Percentiles rank a stretch among this genome's conserved stretches.
These are phyloP conservation scores for Crithidia brevicula DNA, from an alignment of 208 protist genomes.

Conservation along the genomic window DNA sequence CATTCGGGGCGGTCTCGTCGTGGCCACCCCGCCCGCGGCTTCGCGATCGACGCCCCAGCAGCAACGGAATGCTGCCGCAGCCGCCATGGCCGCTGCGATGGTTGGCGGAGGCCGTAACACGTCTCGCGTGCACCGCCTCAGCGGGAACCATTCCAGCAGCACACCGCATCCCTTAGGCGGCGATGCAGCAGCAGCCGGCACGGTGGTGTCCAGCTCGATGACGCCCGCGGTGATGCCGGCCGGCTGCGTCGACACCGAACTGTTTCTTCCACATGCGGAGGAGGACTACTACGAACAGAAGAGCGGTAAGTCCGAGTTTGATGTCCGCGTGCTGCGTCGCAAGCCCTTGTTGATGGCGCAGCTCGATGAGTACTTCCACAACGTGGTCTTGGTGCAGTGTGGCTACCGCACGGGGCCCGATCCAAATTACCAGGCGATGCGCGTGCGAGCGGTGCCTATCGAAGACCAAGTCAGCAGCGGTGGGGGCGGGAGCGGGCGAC, in stretches of 20 bases:
- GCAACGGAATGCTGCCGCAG: slow-evolving; percentile 2
- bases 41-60: not conserved
- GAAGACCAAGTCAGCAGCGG: slow-evolving; percentile 17
- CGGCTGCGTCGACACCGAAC: slow-evolving; percentile 61
- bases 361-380: slow-evolving; percentile 75
- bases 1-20: not conserved
- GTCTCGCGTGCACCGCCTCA: not conserved
- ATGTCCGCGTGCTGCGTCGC: slow-evolving; percentile 52
- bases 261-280: slow-evolving; percentile 65
- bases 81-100: not conserved
- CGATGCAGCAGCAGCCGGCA: slow-evolving; percentile 6
- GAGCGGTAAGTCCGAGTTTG: slow-evolving; percentile 62
- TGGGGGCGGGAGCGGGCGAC: not conserved
- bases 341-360: slow-evolving; percentile 58
- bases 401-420: slow-evolving; percentile 60
- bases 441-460: slow-evolving; percentile 23
- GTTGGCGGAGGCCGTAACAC: not conserved
- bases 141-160: not conserved
- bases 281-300: slow-evolving; percentile 75
- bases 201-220: slow-evolving; percentile 7
- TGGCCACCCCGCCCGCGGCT: not conserved
- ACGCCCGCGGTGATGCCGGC: slow-evolving; percentile 39
- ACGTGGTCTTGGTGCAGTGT: slow-evolving; percentile 67
- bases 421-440: slow-evolving; percentile 38
- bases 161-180: not conserved